Conservation (phyloP, 257 asterid genomes). For the Nicotiana paniculata region DNA sequence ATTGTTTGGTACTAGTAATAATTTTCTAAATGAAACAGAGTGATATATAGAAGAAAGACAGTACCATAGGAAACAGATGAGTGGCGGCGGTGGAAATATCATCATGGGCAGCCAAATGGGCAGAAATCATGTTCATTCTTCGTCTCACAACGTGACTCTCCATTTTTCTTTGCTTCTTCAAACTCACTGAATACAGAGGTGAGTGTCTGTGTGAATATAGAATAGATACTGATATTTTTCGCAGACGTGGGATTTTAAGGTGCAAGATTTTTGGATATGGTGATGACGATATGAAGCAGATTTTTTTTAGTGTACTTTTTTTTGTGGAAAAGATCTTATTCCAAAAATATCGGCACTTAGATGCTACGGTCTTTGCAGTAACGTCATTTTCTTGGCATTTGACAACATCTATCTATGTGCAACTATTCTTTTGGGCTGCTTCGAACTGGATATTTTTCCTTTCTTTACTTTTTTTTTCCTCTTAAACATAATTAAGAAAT, state of each 20-base stretch:
- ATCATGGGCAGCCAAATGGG: constrained; percentile 50
- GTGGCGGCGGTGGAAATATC: constrained; percentile 64
- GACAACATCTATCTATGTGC: background rate
- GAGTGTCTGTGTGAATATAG: background rate
- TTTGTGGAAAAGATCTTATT: constrained; percentile 1
- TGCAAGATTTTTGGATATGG: background rate
- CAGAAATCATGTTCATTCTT: constrained; percentile 52
- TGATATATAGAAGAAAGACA: background rate
- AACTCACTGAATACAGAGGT: background rate
- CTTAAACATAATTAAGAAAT: too few relatives aligned
- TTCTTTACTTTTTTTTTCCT: too few relatives aligned
- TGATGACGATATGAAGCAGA: background rate
- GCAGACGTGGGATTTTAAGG: background rate
- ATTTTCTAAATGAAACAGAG: background rate
- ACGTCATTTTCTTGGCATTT: background rate
- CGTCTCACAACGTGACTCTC: constrained; percentile 52
- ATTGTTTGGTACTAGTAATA: background rate
- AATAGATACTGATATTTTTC: background rate
- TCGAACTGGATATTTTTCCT: background rate
- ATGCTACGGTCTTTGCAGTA: background rate
- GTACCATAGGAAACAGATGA: constrained; percentile 72
- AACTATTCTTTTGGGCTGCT: background rate
- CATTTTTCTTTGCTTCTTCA: constrained; percentile 26
- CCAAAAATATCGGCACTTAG: background rate
- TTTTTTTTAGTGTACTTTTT: background rate